phyloP scores from a whole-genome alignment of 2,329 filamentous ascomycete genomes.

The Fusarium sp. region DNA sequence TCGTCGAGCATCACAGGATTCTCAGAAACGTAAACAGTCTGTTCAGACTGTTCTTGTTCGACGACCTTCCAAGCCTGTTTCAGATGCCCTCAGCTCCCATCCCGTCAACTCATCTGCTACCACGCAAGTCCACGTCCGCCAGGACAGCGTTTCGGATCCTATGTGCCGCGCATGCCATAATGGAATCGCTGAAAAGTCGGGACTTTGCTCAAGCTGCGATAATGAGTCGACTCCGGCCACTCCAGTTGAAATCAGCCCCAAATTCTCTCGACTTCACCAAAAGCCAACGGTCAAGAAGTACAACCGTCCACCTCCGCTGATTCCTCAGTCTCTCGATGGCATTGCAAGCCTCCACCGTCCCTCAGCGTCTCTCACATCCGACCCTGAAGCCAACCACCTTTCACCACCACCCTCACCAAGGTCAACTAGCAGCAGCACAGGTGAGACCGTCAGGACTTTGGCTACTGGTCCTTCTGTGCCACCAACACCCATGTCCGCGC shows the following conservation, averaged over 20 bases:
- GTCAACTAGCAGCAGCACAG: constrained; percentile 18
- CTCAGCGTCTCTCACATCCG: constrained; percentile 26
- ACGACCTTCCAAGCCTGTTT: constrained; percentile 34
- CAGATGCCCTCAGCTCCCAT: constrained; percentile 43
- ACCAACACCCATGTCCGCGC: constrained; percentile 39
- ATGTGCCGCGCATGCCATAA: constrained; percentile 44
- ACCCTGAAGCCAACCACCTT: constrained; percentile 35
- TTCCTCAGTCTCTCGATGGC: constrained; percentile 27
- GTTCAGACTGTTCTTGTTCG: constrained; percentile 26
- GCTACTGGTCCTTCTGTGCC: constrained; percentile 22
- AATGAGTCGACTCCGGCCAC: constrained; percentile 36
- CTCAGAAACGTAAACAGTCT: constrained; percentile 32
- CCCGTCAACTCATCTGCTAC: constrained; percentile 24
- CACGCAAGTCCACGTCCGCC: constrained; percentile 41
- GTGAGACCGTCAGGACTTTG: constrained; percentile 24
- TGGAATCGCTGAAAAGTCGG: constrained; percentile 44
- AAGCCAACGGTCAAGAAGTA: constrained; percentile 32
- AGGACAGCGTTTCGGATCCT: constrained; percentile 43
- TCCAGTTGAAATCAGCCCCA: constrained; percentile 15
- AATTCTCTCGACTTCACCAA: constrained; percentile 22
- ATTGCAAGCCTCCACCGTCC: constrained; percentile 38
- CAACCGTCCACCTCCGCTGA: constrained; percentile 39
- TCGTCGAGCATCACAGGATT: constrained; percentile 30
- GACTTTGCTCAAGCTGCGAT: constrained; percentile 44
- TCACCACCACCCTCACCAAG: constrained; percentile 33